A percentile compares a stretch with the other conserved stretches of the same genome.
Conservation (phyloP, 805 yeast species). For the Candida khao-thaluensis region DNA sequence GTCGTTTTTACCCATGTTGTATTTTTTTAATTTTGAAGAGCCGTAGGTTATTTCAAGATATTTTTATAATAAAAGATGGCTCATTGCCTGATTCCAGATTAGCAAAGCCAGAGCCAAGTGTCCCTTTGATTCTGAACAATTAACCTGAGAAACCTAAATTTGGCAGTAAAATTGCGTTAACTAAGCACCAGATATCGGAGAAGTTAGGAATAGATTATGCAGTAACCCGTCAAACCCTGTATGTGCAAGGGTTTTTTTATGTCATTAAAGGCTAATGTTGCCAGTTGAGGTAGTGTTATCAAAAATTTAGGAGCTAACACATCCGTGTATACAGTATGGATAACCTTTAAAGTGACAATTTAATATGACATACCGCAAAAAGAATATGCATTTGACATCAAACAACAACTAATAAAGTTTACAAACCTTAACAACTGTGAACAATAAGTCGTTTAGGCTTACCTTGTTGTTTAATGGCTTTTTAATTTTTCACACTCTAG, state of each 20-base stretch:
- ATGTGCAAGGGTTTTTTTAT: too few relatives aligned
- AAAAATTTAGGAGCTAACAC: too few relatives aligned
- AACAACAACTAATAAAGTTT: too few relatives aligned
- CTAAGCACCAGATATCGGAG: background rate
- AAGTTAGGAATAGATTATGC: background rate
- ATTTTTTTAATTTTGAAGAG: background rate
- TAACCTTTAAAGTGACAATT: background rate
- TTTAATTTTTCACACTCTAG: too few relatives aligned
- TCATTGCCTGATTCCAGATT: too few relatives aligned
- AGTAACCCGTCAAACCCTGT: too few relatives aligned
- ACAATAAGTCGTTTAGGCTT: background rate
- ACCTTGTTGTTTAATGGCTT: too few relatives aligned
- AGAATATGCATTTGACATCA: too few relatives aligned
- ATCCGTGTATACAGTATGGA: background rate
- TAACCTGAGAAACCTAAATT: constrained; percentile 1
- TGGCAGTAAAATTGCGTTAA: too few relatives aligned
- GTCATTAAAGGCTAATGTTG: constrained; percentile 4
- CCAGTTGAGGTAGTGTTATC: too few relatives aligned
- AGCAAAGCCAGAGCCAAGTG: too few relatives aligned
- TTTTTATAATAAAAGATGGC: constrained; percentile 2
- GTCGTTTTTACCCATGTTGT: constrained; percentile 4
- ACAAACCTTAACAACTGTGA: background rate
- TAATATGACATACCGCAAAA: background rate
- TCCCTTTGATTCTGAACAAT: background rate
- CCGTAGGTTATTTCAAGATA: too few relatives aligned